Conservation (phyloP, 768 basidiomycete species). For the Rhizopogon vesiculosus region DNA sequence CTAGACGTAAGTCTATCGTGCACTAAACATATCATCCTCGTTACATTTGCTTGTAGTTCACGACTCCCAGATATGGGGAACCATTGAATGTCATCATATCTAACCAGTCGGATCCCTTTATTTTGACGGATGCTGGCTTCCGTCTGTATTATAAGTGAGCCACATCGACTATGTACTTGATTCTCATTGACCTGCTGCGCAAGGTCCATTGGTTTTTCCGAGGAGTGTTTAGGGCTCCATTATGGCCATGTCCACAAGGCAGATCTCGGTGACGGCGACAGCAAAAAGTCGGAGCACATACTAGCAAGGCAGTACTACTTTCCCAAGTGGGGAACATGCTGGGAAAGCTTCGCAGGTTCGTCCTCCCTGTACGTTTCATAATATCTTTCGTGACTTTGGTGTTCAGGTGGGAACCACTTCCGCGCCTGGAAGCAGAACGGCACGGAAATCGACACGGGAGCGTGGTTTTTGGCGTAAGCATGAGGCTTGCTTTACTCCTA, state of each 20-base stretch:
- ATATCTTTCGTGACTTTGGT: not conserved
- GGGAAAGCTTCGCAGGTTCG: conserved; percentile 74
- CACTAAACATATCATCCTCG: not conserved
- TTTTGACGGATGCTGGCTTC: conserved; percentile 74
- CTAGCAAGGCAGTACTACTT: conserved; percentile 77
- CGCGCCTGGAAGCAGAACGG: conserved; percentile 90
- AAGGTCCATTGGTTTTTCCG: conserved; percentile 78
- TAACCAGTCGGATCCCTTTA: conserved; percentile 69
- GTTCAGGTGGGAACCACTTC: conserved; percentile 79
- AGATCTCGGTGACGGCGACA: conserved; percentile 80
- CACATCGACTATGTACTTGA: not conserved
- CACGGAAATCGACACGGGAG: conserved; percentile 60
- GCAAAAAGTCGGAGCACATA: conserved; percentile 60
- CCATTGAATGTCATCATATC: conserved; percentile 84
- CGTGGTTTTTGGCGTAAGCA: conserved; percentile 81
- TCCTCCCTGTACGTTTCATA: not conserved
- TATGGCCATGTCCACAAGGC: conserved; percentile 73
- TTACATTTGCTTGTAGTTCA: conserved; percentile 42
- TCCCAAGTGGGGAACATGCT: conserved; percentile 80
- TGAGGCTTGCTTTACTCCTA: not conserved
- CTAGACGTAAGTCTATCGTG: conserved; percentile 55
- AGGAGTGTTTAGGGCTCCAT: conserved; percentile 80
- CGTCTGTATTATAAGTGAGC: conserved; percentile 62
- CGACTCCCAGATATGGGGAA: conserved; percentile 63
- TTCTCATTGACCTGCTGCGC: not conserved